A percentile compares a stretch with the other conserved stretches of the same genome.
Evolutionary conservation across 2,329 filamentous ascomycete genomes (phyloP).

Genomic region (Endoconidiophora polonica): DNA sequence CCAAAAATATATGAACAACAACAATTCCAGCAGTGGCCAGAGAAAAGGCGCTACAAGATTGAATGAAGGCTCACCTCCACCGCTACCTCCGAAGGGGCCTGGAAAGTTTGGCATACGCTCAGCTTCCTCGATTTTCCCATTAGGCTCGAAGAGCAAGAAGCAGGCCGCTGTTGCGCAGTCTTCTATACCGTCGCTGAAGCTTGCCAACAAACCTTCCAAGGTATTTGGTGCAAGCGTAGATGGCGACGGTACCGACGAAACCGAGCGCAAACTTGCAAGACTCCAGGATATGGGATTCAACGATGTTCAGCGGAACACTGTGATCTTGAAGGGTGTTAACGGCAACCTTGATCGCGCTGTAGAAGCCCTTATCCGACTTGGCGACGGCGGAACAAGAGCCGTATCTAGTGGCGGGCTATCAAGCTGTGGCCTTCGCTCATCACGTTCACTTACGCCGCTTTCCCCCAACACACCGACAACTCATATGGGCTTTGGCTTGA

Average conservation of each 20-base stretch:
- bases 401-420: conserved; percentile 12
- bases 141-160: conserved; percentile 39
- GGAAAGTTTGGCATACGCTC: conserved; percentile 43
- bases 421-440: conserved; percentile 22
- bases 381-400: conserved; percentile 42
- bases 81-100: conserved; percentile 45
- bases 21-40: conserved; percentile 21
- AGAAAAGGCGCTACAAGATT: conserved; percentile 28
- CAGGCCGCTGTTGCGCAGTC: conserved; percentile 22
- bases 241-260: conserved; percentile 35
- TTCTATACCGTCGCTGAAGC: conserved; percentile 20
- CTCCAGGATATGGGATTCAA: conserved; percentile 84
- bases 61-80: conserved; percentile 39
- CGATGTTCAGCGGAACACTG: conserved; percentile 65
- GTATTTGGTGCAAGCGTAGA: conserved; percentile 51
- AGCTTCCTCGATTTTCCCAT: conserved; percentile 50
- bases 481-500: conserved; percentile 21
- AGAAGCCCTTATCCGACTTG: conserved; percentile 67
- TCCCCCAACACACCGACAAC: conserved; percentile 20
- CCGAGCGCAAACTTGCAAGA: conserved; percentile 59
- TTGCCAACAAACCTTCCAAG: conserved; percentile 47
- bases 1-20: conserved; percentile 68
- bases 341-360: conserved; percentile 77
- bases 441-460: conserved; percentile 38
- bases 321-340: conserved; percentile 65